These are phyloP conservation scores for Ganoderma sinense DNA, from an alignment of 1,284 basidiomycete species.

Conservation along the genomic window DNA sequence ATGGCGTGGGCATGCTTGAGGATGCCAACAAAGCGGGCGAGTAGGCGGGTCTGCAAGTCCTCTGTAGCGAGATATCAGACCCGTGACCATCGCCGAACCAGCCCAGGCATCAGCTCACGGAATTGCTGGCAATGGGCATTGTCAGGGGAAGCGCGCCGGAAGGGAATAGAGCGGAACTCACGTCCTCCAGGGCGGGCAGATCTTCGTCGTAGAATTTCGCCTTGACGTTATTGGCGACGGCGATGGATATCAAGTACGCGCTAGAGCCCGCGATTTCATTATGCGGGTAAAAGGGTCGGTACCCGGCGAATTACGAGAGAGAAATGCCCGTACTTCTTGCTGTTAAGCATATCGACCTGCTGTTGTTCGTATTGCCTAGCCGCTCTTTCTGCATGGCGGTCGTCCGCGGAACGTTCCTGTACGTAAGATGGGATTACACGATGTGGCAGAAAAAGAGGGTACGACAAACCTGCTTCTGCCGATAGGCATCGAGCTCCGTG, in stretches of 20 bases:
- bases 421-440: conserved; percentile 10
- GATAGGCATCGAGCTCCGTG: conserved; percentile 68
- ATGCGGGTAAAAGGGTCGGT: neutral
- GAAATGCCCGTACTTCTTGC: conserved; percentile 72
- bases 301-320: conserved; percentile 1
- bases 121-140: conserved; percentile 56
- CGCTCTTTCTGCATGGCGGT: conserved; percentile 77
- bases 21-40: conserved; percentile 60
- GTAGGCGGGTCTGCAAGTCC: conserved; percentile 66
- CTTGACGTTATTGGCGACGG: conserved; percentile 73
- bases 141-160: conserved; percentile 14
- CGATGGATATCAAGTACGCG: conserved; percentile 74
- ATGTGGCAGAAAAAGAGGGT: conserved; percentile 10
- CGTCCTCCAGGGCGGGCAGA: conserved; percentile 74
- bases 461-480: conserved; percentile 74
- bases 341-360: conserved; percentile 76
- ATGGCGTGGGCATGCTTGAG: conserved; percentile 65
- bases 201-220: conserved; percentile 73
- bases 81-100: neutral
- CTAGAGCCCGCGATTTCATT: conserved; percentile 43
- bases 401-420: conserved; percentile 72
- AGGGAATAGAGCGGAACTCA: conserved; percentile 46
- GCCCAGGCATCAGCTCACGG: conserved; percentile 52
- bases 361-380: conserved; percentile 79
- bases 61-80: conserved; percentile 50